These are phyloP conservation scores for Periconia digitata DNA, from an alignment of 2,329 filamentous ascomycete species.

Conservation along the genomic window DNA sequence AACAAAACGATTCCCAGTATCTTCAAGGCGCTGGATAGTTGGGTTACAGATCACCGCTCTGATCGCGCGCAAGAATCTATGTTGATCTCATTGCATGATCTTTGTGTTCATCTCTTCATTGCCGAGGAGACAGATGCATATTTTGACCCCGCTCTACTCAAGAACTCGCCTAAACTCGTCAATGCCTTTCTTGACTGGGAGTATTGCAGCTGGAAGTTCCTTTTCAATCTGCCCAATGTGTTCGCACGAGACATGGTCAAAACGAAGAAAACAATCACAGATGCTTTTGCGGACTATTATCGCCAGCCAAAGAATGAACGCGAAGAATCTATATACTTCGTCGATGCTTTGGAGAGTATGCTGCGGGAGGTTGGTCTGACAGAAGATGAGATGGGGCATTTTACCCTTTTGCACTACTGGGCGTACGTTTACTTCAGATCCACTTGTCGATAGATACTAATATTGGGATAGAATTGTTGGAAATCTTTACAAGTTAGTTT, in stretches of 20 bases:
- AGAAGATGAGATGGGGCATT: constrained; percentile 11
- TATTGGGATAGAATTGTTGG: constrained; percentile 7
- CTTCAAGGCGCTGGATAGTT: constrained; percentile 1
- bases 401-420: constrained; percentile 15
- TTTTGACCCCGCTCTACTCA: constrained; percentile 5
- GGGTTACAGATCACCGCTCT: not conserved
- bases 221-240: constrained; percentile 10
- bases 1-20: constrained; percentile 4
- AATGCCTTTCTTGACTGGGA: constrained; percentile 14
- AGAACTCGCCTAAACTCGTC: constrained; percentile 6
- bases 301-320: constrained; percentile 3
- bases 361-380: constrained; percentile 9
- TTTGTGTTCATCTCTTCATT: constrained; percentile 7
- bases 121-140: constrained; percentile 4
- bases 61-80: not conserved
- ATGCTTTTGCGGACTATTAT: constrained; percentile 10
- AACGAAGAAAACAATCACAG: constrained; percentile 6
- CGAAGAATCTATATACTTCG: constrained; percentile 6
- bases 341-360: constrained; percentile 10
- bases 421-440: constrained; percentile 11
- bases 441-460: not conserved
- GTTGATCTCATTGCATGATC: constrained; percentile 8
- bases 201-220: constrained; percentile 14
- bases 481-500: constrained; percentile 19
- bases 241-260: constrained; percentile 12